Evolutionary conservation across 331 rosid species (phyloP).

Genomic region (Acacia pycnantha): DNA sequence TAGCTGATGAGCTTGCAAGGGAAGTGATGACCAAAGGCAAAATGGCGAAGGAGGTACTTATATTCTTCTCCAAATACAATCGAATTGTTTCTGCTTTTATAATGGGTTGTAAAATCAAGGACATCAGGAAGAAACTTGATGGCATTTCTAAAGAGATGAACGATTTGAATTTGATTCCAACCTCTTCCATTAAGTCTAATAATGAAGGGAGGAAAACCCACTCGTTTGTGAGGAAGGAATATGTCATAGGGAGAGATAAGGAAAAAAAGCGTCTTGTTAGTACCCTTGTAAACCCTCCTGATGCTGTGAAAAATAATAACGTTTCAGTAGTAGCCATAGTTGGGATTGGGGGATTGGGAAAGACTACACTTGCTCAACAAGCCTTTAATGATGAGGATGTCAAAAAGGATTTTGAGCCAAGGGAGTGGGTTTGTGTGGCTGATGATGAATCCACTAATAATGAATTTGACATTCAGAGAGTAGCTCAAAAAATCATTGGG

Average conservation of each 20-base stretch:
- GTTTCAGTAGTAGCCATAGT: neutral
- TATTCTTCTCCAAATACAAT: too few relatives aligned
- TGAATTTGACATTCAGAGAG: too few relatives aligned
- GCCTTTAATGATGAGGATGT: neutral
- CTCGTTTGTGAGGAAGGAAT: neutral
- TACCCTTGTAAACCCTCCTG: neutral
- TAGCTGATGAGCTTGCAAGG: too few relatives aligned
- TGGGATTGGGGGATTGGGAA: neutral
- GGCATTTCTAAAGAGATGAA: too few relatives aligned
- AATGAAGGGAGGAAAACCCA: neutral
- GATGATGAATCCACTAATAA: too few relatives aligned
- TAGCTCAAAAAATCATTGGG: neutral
- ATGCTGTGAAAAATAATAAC: neutral
- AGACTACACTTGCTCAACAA: neutral
- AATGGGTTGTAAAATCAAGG: too few relatives aligned
- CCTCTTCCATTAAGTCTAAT: too few relatives aligned
- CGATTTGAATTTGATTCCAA: too few relatives aligned
- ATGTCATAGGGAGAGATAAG: conserved; percentile 24
- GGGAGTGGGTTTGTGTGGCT: neutral
- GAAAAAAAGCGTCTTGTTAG: neutral
- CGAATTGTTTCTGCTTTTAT: too few relatives aligned
- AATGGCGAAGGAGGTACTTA: too few relatives aligned
- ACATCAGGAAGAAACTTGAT: too few relatives aligned
- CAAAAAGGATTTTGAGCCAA: neutral
- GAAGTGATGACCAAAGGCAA: too few relatives aligned